Percentiles rank a stretch among this genome's conserved stretches.
These are phyloP conservation scores for Clitopilus passeckerianus DNA, from an alignment of 768 basidiomycete genomes.

Conservation along the genomic window DNA sequence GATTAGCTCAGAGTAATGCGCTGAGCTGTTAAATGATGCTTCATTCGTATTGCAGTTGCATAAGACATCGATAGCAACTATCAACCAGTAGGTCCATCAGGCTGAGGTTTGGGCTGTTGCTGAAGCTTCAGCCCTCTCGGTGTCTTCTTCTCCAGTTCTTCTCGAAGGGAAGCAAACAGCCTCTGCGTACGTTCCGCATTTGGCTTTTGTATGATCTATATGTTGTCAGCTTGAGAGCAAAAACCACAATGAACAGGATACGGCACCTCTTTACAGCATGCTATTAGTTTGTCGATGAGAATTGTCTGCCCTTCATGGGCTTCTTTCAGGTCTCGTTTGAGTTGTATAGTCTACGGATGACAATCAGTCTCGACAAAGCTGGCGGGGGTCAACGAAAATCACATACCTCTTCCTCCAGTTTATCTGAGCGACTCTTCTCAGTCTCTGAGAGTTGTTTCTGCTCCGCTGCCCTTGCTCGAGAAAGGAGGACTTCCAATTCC, in stretches of 20 bases:
- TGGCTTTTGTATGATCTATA: conserved; percentile 47
- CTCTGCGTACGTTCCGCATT: conserved; percentile 82
- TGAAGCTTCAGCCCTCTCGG: conserved; percentile 28
- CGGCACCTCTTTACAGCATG: conserved; percentile 81
- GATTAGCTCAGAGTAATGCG: too few relatives aligned
- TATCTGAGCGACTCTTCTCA: conserved; percentile 65
- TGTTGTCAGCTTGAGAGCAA: conserved; percentile 6
- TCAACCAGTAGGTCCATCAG: conserved; percentile 40
- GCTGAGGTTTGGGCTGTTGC: conserved; percentile 19
- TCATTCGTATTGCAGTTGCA: background rate
- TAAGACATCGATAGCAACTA: conserved; percentile 21
- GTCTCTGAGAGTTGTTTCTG: conserved; percentile 79
- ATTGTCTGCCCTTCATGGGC: conserved; percentile 72
- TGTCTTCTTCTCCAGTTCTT: conserved; percentile 75
- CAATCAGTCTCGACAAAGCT: too few relatives aligned
- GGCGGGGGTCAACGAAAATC: too few relatives aligned
- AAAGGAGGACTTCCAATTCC: conserved; percentile 83
- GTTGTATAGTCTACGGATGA: conserved; percentile 42
- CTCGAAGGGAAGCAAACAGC: conserved; percentile 72
- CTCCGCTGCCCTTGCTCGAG: conserved; percentile 83
- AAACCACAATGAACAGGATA: background rate
- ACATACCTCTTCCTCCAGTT: conserved; percentile 70
- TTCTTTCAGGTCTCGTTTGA: conserved; percentile 76
- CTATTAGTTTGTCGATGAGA: conserved; percentile 78
- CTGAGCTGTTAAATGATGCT: background rate